Conservation (phyloP, 2,329 filamentous ascomycete species). For the Epichloe gansuensis region DNA sequence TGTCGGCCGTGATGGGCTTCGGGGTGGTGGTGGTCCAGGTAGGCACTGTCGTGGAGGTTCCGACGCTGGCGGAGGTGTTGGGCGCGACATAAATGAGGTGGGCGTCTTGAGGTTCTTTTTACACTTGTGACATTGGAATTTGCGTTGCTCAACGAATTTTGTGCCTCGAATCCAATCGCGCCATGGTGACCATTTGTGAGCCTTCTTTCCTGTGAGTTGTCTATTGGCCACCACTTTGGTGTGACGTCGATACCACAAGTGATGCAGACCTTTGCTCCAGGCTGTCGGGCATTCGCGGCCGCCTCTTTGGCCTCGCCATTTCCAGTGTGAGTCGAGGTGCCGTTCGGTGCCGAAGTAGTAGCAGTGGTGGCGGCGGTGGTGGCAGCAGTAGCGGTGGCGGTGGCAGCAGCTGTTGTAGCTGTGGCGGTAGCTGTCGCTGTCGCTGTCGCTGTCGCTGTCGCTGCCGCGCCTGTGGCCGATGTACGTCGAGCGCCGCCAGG, state of each 20-base stretch:
- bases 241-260: conserved; percentile 59
- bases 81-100: conserved; percentile 14
- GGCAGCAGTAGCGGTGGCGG: conserved; percentile 19
- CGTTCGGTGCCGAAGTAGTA: conserved; percentile 6
- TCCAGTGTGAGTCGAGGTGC: conserved; percentile 7
- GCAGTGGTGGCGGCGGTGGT: conserved; percentile 13
- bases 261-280: conserved; percentile 44
- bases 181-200: conserved; percentile 40
- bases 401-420: conserved; percentile 18
- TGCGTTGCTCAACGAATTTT: conserved; percentile 47
- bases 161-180: conserved; percentile 40
- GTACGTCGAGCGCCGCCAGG: conserved; percentile 34
- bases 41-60: conserved; percentile 12
- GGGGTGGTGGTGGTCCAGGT: conserved; percentile 12
- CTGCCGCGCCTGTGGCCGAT: conserved; percentile 23
- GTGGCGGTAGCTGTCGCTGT: no score
- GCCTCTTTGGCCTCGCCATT: conserved; percentile 14
- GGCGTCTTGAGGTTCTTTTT: conserved; percentile 41
- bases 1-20: conserved; percentile 16
- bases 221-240: conserved; percentile 59
- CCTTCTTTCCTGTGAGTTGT: conserved; percentile 37
- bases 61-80: conserved; percentile 9
- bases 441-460: conserved; percentile 29
- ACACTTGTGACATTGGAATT: conserved; percentile 68
- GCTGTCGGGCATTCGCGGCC: conserved; percentile 19